These are phyloP conservation scores for Sporobolomyces pararoseus DNA, from an alignment of 768 basidiomycete species.

Conservation along the genomic window DNA sequence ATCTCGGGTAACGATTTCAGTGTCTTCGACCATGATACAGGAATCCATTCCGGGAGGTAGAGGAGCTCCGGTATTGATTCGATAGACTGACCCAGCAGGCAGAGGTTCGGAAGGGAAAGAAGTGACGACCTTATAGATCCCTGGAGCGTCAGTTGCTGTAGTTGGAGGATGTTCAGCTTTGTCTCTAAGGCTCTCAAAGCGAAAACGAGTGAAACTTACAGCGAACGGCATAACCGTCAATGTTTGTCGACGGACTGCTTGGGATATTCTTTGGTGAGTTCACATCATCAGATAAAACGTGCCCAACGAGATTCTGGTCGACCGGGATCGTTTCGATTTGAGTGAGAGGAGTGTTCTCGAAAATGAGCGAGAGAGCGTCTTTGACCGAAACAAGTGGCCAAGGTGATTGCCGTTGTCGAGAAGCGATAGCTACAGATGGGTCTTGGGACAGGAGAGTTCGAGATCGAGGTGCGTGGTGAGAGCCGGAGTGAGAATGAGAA, in stretches of 20 bases:
- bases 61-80: constrained; percentile 82
- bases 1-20: constrained; percentile 59
- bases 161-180: not conserved
- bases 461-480: constrained; percentile 55
- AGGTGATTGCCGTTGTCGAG: constrained; percentile 70
- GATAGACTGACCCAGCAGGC: constrained; percentile 58
- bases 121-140: constrained; percentile 35
- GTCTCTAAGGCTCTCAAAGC: no score
- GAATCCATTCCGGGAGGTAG: constrained; percentile 70
- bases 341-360: constrained; percentile 50
- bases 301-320: constrained; percentile 58
- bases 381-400: constrained; percentile 67
- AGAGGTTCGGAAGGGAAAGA: constrained; percentile 45
- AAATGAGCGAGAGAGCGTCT: constrained; percentile 61
- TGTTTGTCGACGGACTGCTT: constrained; percentile 65
- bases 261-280: constrained; percentile 65
- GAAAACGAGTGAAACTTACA: constrained; percentile 53
- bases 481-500: constrained; percentile 39
- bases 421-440: constrained; percentile 57
- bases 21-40: constrained; percentile 92
- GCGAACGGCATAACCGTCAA: constrained; percentile 80
- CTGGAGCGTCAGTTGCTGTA: constrained; percentile 20
- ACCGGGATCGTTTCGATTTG: constrained; percentile 47
- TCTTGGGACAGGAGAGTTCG: constrained; percentile 65
- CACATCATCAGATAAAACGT: constrained; percentile 72